phyloP scores from a whole-genome alignment of 495 filamentous ascomycete genomes.

The Penicillium cinerascens region DNA sequence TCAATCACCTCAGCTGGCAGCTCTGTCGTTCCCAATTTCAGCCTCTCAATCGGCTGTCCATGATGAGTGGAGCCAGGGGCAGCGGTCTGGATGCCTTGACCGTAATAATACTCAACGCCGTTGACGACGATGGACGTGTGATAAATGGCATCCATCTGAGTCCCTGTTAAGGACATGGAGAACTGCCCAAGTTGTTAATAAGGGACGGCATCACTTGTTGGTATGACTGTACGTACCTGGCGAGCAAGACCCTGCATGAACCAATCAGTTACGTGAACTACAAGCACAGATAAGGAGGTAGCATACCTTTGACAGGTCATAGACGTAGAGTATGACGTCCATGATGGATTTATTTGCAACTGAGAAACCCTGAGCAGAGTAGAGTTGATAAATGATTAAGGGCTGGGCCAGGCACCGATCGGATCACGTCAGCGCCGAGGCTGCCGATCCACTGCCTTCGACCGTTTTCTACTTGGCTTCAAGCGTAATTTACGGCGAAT shows the following conservation, averaged over 20 bases:
- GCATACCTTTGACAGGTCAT: slow-evolving; percentile 79
- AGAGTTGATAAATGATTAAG: slow-evolving; percentile 11
- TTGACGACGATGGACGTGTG: slow-evolving; percentile 84
- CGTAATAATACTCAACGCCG: slow-evolving; percentile 73
- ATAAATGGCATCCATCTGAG: slow-evolving; percentile 84
- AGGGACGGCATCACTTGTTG: slow-evolving; percentile 5
- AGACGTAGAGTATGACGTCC: slow-evolving; percentile 89
- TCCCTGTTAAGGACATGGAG: slow-evolving; percentile 52
- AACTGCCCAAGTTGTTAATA: slow-evolving; percentile 38
- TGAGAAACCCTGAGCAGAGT: background rate
- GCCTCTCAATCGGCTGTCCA: slow-evolving; percentile 73
- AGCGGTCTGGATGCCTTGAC: slow-evolving; percentile 75
- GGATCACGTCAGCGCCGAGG: slow-evolving; percentile 46
- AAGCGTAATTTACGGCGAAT: background rate
- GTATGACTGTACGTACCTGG: slow-evolving; percentile 30
- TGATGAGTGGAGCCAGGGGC: slow-evolving; percentile 78
- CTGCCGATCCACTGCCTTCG: slow-evolving; percentile 19
- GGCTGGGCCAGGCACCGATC: slow-evolving; percentile 23
- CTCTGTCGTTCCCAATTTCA: slow-evolving; percentile 71
- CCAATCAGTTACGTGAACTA: slow-evolving; percentile 10
- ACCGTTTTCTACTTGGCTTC: slow-evolving; percentile 11
- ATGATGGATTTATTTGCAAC: slow-evolving; percentile 40
- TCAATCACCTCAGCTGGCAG: slow-evolving; percentile 79
- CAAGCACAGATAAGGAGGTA: background rate
- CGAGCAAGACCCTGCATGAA: slow-evolving; percentile 45